Conservation (phyloP, 179 eudicot species). For the Beta macrorhiza region DNA sequence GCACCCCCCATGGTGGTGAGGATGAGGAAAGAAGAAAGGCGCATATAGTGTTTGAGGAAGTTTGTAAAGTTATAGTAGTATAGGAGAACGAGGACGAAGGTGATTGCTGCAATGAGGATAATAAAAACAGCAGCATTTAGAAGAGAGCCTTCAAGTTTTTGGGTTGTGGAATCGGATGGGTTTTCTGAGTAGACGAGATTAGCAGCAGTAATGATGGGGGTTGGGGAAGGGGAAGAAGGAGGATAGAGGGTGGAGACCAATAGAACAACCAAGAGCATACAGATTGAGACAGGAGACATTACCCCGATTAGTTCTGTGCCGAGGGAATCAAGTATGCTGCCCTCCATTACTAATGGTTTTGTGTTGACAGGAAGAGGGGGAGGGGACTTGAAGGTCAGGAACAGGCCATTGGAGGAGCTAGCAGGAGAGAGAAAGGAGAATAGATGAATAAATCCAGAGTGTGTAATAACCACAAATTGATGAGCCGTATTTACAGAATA, state of each 20-base stretch:
- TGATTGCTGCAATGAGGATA: conserved; percentile 57
- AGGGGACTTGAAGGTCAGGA: not conserved
- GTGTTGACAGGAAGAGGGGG: not conserved
- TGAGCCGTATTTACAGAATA: too few relatives aligned
- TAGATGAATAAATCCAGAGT: not conserved
- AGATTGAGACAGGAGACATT: conserved; percentile 86
- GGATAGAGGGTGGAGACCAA: conserved; percentile 61
- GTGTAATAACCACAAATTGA: not conserved
- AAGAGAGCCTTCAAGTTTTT: conserved; percentile 73
- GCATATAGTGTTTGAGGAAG: conserved; percentile 68
- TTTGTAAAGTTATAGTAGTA: conserved; percentile 75
- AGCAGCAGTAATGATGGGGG: conserved; percentile 68
- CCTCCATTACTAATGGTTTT: conserved; percentile 23
- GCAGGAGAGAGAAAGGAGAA: not conserved
- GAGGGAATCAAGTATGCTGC: conserved; percentile 61
- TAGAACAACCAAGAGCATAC: conserved; percentile 86
- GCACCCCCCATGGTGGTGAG: conserved; percentile 72
- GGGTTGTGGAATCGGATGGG: conserved; percentile 56
- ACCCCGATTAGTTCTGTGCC: conserved; percentile 73
- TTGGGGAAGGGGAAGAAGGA: conserved; percentile 28
- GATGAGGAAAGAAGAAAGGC: conserved; percentile 69
- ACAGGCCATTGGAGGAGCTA: not conserved
- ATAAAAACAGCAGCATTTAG: conserved; percentile 80
- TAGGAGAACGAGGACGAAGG: conserved; percentile 73
- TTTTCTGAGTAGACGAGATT: conserved; percentile 72